Evolutionary conservation across 768 basidiomycete species (phyloP), one percentile per base, ranked within the genome.

Genomic region (Calocera cornea): DNA sequence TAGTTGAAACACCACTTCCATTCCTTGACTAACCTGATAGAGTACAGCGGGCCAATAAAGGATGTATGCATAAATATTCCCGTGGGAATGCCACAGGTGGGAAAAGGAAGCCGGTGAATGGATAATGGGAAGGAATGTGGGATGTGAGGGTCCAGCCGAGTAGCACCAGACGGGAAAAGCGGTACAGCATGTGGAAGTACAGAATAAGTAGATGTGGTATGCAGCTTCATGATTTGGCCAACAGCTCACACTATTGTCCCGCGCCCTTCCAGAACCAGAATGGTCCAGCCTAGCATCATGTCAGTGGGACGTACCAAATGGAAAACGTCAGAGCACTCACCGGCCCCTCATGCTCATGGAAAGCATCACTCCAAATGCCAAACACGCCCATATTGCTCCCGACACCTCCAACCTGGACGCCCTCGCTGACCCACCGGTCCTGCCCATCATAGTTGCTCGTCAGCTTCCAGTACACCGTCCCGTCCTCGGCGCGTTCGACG

Each of bases 341-440:
- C 16, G 44, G 44, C 24, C 44, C 44, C 24, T 47, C 83, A 68
- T 79, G 79, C 65, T 83, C 83, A 69, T 88, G 88, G 67, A 77
- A 73, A 2, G 81, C 82, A 0, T 86, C 84, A 3, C 84, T 84
- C 88, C 88, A 91, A 8, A 82, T 78, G 2, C 89, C 88, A 33
- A 85, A 80, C 27, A 89, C 78, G 5, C 89, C 89, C 49, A 80
- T 80, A 12, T 85, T 85, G 73, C 87, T 88, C 33, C 81, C 84
- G 19, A 85, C 78, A 29, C 81, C 81, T 10, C 88, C 88, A 27
- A 90, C 73, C 73, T 89, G 71, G 10, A 69, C 64, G 17, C 72
- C 68, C 19, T 66, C 41, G 41, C 50, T 54, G 12, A 31, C 60
- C 70, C 67, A 70, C 68, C 65, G 19, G 34, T 68, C 64, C 29